Evolutionary conservation across 2,329 filamentous ascomycete genomes (phyloP).

Genomic region (Cladosporium colombiae): DNA sequence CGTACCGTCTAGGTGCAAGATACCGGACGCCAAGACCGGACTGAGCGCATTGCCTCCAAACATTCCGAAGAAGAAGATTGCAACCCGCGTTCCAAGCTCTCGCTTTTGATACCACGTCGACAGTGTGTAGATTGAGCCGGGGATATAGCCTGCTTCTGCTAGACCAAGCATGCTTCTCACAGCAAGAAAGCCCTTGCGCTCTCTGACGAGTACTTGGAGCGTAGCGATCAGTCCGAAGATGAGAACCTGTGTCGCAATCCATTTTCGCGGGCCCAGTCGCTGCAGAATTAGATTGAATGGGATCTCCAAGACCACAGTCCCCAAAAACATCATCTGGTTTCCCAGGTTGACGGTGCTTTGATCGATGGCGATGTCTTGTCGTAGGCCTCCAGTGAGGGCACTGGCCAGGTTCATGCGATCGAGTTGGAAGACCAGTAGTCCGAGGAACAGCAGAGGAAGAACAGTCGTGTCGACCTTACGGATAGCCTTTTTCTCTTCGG

Average conservation of each 20-base stretch:
- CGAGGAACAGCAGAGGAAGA: slow-evolving; percentile 52
- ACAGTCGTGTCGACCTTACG: slow-evolving; percentile 51
- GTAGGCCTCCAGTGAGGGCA: slow-evolving; percentile 53
- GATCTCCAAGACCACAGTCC: slow-evolving; percentile 54
- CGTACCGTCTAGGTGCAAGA: slow-evolving; percentile 62
- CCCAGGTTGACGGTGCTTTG: slow-evolving; percentile 55
- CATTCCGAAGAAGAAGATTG: slow-evolving; percentile 45
- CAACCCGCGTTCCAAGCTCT: slow-evolving; percentile 26
- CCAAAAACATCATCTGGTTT: slow-evolving; percentile 56
- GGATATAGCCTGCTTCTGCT: slow-evolving; percentile 17
- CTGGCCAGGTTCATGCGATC: slow-evolving; percentile 57
- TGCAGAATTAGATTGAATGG: slow-evolving; percentile 53
- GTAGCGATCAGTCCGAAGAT: slow-evolving; percentile 51
- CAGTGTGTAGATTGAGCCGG: slow-evolving; percentile 48
- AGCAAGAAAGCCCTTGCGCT: slow-evolving; percentile 30
- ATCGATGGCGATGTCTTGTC: slow-evolving; percentile 44
- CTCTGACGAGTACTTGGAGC: slow-evolving; percentile 25
- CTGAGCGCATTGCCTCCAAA: slow-evolving; percentile 65
- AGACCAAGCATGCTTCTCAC: slow-evolving; percentile 26
- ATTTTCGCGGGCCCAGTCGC: slow-evolving; percentile 38
- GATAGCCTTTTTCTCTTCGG: neutral
- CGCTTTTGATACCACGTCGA: slow-evolving; percentile 13
- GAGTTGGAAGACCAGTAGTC: slow-evolving; percentile 54
- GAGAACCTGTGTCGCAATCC: slow-evolving; percentile 53
- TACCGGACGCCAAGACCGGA: slow-evolving; percentile 56